phyloP scores from a whole-genome alignment of 2,329 filamentous ascomycete genomes.

The Penicillium expansum region DNA sequence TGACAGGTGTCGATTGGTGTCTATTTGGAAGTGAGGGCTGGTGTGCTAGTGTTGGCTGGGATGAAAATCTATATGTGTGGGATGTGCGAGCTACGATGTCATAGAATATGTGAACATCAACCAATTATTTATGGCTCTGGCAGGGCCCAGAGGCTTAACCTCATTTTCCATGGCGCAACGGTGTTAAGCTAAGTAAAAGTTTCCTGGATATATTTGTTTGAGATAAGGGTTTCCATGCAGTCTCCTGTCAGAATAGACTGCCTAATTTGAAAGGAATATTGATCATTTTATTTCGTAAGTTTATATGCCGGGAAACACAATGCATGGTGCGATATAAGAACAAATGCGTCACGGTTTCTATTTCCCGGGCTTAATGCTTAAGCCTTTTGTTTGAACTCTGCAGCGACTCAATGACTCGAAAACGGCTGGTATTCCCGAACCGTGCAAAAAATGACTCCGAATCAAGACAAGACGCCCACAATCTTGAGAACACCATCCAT shows the following conservation, averaged over 20 bases:
- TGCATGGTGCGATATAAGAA: not conserved
- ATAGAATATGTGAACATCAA: constrained; percentile 10
- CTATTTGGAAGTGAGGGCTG: constrained; percentile 92
- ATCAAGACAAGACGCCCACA: not conserved
- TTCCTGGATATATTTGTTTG: not conserved
- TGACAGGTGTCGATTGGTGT: constrained; percentile 96
- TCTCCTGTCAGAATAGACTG: not conserved
- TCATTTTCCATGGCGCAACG: too few relatives aligned
- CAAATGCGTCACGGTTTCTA: not conserved
- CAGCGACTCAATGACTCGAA: not conserved
- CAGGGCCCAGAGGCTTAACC: not conserved
- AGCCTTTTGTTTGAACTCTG: not conserved
- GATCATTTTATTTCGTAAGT: constrained; percentile 25
- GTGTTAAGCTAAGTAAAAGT: not conserved
- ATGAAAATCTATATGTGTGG: constrained; percentile 87
- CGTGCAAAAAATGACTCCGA: not conserved
- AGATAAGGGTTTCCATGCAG: not conserved
- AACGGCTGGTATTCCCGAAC: not conserved
- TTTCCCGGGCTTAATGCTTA: not conserved
- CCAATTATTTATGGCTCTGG: constrained; percentile 17
- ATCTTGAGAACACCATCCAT: not conserved
- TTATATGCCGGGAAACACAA: constrained; percentile 11
- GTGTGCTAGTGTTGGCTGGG: constrained; percentile 94
- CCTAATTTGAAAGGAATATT: not conserved
- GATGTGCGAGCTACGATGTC: constrained; percentile 70